phyloP scores from a whole-genome alignment of 2,329 filamentous ascomycete genomes.

The Escovopsis weberi region DNA sequence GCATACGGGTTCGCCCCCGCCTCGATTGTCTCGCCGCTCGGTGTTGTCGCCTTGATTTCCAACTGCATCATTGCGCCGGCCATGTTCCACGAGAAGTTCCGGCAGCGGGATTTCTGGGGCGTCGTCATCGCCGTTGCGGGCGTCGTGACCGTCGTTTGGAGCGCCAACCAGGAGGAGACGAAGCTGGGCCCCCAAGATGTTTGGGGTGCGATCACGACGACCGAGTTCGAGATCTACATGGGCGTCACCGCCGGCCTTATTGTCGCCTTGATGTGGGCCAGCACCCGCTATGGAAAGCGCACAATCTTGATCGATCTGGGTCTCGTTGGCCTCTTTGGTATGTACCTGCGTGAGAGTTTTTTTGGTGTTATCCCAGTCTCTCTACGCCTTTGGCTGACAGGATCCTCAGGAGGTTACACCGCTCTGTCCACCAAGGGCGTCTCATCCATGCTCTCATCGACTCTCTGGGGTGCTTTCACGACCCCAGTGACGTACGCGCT shows the following conservation, averaged over 20 bases:
- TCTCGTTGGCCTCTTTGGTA: constrained; percentile 85
- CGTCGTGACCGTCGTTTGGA: constrained; percentile 84
- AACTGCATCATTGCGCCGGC: constrained; percentile 95
- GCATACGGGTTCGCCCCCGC: constrained; percentile 96
- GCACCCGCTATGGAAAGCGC: constrained; percentile 67
- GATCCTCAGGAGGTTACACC: constrained; percentile 67
- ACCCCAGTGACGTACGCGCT: constrained; percentile 86
- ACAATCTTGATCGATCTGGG: constrained; percentile 87
- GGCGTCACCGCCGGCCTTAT: constrained; percentile 64
- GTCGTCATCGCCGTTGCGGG: constrained; percentile 78
- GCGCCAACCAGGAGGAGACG: constrained; percentile 75
- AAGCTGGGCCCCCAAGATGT: constrained; percentile 86
- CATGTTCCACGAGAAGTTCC: constrained; percentile 83
- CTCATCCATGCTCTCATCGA: constrained; percentile 85
- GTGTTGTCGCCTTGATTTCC: constrained; percentile 90
- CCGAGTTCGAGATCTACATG: constrained; percentile 85
- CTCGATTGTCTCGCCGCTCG: constrained; percentile 90
- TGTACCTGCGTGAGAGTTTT: constrained; percentile 14
- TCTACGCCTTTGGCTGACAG: too few relatives aligned
- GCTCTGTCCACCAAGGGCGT: constrained; percentile 92
- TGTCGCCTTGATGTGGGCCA: constrained; percentile 62
- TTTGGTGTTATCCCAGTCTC: not conserved
- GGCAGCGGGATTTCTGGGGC: constrained; percentile 71
- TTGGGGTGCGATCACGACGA: constrained; percentile 72
- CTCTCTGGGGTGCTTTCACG: constrained; percentile 73